Conservation (phyloP, 2,329 filamentous ascomycete species). For the Aspergillus japonicus region DNA sequence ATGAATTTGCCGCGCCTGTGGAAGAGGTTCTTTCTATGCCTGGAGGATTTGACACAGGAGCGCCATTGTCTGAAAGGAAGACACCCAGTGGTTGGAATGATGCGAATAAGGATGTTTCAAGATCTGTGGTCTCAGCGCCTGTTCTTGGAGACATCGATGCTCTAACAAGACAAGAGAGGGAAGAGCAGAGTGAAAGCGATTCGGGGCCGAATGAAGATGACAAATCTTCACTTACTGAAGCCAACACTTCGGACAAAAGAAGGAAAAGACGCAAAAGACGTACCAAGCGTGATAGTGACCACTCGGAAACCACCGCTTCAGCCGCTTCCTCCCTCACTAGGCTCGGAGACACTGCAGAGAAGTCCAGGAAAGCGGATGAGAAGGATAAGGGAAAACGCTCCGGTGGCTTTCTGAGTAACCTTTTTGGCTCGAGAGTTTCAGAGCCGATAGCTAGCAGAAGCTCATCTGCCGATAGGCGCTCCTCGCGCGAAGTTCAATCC, state of each 20-base stretch:
- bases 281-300: constrained; percentile 28
- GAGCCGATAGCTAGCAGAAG: constrained; percentile 27
- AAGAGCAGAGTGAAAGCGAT: constrained; percentile 23
- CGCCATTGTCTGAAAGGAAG: constrained; percentile 3
- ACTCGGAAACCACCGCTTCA: constrained; percentile 40
- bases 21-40: constrained; percentile 32
- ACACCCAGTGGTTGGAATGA: constrained; percentile 1
- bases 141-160: constrained; percentile 10
- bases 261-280: constrained; percentile 28
- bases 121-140: constrained; percentile 23
- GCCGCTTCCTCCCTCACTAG: constrained; percentile 35
- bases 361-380: constrained; percentile 32
- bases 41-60: constrained; percentile 30
- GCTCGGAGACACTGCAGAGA: constrained; percentile 32
- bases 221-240: constrained; percentile 8
- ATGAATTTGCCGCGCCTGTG: constrained; percentile 17
- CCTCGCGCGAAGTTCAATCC: constrained; percentile 36
- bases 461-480: constrained; percentile 28
- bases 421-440: constrained; percentile 41
- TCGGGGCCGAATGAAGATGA: constrained; percentile 22
- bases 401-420: constrained; percentile 36
- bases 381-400: constrained; percentile 34
- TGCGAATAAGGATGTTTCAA: constrained; percentile 9
- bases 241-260: constrained; percentile 24
- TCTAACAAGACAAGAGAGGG: constrained; percentile 18